These are phyloP conservation scores for Limnanthes douglasii DNA, from an alignment of 345 rosid species.

Conservation along the genomic window DNA sequence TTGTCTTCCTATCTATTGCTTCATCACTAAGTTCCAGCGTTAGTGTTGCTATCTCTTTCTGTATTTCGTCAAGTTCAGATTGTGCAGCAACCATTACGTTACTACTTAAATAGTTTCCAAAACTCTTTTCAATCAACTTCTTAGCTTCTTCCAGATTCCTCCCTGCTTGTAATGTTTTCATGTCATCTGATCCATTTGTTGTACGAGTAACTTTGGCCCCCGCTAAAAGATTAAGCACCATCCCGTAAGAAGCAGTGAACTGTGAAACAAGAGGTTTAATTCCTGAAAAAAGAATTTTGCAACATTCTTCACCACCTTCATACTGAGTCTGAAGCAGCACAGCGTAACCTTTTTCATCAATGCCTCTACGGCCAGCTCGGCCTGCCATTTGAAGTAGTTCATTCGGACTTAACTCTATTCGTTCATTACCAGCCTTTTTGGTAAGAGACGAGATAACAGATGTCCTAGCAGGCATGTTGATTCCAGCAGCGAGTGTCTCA, in stretches of 20 bases:
- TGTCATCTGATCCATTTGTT: slow-evolving; percentile 34
- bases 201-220: slow-evolving; percentile 57
- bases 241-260: slow-evolving; percentile 95
- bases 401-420: slow-evolving; percentile 61
- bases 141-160: slow-evolving; percentile 87
- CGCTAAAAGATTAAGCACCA: slow-evolving; percentile 88
- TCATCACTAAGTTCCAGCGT: slow-evolving; percentile 60
- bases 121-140: slow-evolving; percentile 85
- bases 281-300: slow-evolving; percentile 78
- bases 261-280: slow-evolving; percentile 87
- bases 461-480: slow-evolving; percentile 97
- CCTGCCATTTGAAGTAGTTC: slow-evolving; percentile 97
- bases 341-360: slow-evolving; percentile 73
- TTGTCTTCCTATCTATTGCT: slow-evolving; percentile 69
- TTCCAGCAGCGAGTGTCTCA: slow-evolving; percentile 95
- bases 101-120: slow-evolving; percentile 92
- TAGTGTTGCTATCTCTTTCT: slow-evolving; percentile 53
- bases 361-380: slow-evolving; percentile 96
- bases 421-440: slow-evolving; percentile 57
- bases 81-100: slow-evolving; percentile 85
- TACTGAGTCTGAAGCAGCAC: slow-evolving; percentile 66
- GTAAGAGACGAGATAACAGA: slow-evolving; percentile 79
- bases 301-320: slow-evolving; percentile 93
- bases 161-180: slow-evolving; percentile 39
- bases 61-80: slow-evolving; percentile 67